Evolutionary conservation across 176 grass and related monocot genomes (phyloP).

Genomic region (Typha latifolia): DNA sequence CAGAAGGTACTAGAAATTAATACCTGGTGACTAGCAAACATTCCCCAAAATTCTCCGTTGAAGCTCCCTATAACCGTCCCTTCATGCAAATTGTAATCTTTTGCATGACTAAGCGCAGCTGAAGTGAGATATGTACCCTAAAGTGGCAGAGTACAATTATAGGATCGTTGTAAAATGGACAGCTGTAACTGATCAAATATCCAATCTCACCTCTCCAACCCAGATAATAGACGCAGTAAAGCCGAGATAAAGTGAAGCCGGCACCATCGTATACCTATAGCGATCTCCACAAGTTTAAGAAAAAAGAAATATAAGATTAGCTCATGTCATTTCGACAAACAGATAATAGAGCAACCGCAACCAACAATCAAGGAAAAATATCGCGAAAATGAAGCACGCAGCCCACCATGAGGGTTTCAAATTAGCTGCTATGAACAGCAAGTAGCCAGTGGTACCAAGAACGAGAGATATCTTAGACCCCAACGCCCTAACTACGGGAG

Average conservation of each 20-base stretch:
- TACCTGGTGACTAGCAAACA: constrained; percentile 94
- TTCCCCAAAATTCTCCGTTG: constrained; percentile 96
- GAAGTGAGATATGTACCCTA: constrained; percentile 93
- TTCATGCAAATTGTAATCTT: constrained; percentile 68
- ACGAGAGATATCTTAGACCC: constrained; percentile 65
- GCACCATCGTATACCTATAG: constrained; percentile 91
- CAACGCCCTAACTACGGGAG: constrained; percentile 39
- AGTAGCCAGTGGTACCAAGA: constrained; percentile 63
- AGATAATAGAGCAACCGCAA: background rate
- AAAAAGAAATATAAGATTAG: background rate
- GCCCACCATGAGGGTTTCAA: constrained; percentile 66
- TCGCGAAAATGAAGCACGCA: background rate
- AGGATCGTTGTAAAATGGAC: constrained; percentile 7
- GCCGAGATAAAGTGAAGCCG: constrained; percentile 78
- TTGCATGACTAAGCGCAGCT: constrained; percentile 69
- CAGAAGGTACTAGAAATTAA: background rate
- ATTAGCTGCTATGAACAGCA: constrained; percentile 82
- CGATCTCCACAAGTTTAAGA: background rate
- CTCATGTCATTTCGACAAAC: background rate
- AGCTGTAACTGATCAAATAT: constrained; percentile 10
- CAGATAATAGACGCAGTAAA: constrained; percentile 94
- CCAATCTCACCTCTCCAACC: constrained; percentile 64
- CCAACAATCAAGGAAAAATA: background rate
- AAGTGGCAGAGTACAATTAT: background rate
- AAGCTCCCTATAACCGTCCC: constrained; percentile 67